Evolutionary conservation across 1,284 basidiomycete genomes (phyloP).

Genomic region (Irpex lacteus): DNA sequence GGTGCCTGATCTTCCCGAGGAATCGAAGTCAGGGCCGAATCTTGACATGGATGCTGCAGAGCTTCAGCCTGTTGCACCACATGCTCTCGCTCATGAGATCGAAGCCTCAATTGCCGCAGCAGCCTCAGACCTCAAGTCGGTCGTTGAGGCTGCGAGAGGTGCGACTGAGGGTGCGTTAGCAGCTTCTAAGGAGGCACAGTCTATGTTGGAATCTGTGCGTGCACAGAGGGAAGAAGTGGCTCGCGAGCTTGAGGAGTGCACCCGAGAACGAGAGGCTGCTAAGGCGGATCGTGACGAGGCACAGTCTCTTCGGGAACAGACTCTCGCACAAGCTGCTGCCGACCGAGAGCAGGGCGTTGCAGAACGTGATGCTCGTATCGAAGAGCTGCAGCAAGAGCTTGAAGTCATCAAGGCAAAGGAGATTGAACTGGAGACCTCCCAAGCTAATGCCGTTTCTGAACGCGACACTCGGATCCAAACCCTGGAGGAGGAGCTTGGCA

Average conservation of each 20-base stretch:
- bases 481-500: slow-evolving; percentile 6
- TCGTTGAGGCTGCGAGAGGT: slow-evolving; percentile 1
- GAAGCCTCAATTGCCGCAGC: not conserved
- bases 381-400: slow-evolving; percentile 6
- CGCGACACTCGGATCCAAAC: slow-evolving; percentile 5
- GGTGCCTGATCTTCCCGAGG: too few relatives aligned
- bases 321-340: slow-evolving; percentile 1
- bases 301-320: not conserved
- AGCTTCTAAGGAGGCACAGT: slow-evolving; percentile 8
- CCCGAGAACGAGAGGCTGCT: slow-evolving; percentile 4
- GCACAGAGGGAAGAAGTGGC: slow-evolving; percentile 1
- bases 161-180: slow-evolving; percentile 7
- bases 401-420: not conserved
- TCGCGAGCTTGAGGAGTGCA: slow-evolving; percentile 6
- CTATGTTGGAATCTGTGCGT: slow-evolving; percentile 7
- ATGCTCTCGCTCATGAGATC: not conserved
- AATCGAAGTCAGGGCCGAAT: too few relatives aligned
- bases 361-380: slow-evolving; percentile 3
- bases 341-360: slow-evolving; percentile 6
- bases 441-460: slow-evolving; percentile 3
- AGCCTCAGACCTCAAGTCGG: slow-evolving; percentile 3
- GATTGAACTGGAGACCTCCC: not conserved
- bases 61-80: not conserved
- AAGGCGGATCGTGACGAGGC: slow-evolving; percentile 9
- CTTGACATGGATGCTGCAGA: not conserved